These are phyloP conservation scores for Curvularia verruculosa DNA, from an alignment of 2,329 filamentous ascomycete genomes.

Conservation along the genomic window DNA sequence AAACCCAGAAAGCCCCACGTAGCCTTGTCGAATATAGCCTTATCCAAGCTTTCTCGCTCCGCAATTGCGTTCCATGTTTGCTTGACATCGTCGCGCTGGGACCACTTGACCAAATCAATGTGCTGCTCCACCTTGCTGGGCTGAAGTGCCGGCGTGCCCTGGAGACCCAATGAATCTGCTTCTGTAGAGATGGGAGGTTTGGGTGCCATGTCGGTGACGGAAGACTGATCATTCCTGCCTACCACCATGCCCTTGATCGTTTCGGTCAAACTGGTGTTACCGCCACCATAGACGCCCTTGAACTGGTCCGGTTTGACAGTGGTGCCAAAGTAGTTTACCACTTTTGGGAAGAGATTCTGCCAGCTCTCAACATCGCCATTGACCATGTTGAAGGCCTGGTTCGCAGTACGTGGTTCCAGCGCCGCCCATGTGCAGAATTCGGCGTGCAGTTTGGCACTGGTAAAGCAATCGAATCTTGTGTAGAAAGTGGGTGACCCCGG, in stretches of 20 bases:
- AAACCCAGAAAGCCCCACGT: slow-evolving; percentile 55
- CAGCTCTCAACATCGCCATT: slow-evolving; percentile 53
- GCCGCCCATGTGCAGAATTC: slow-evolving; percentile 44
- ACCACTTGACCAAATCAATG: slow-evolving; percentile 53
- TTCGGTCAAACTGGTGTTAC: slow-evolving; percentile 23
- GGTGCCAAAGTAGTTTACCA: slow-evolving; percentile 47
- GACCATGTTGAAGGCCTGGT: slow-evolving; percentile 53
- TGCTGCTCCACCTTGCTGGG: slow-evolving; percentile 46
- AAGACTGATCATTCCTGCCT: background rate
- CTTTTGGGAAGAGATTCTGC: slow-evolving; percentile 53
- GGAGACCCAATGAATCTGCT: slow-evolving; percentile 21
- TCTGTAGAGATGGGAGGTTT: slow-evolving; percentile 23
- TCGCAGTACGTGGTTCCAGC: slow-evolving; percentile 40
- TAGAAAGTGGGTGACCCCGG: slow-evolving; percentile 40
- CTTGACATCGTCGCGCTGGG: slow-evolving; percentile 47
- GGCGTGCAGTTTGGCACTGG: slow-evolving; percentile 32
- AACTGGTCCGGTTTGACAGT: slow-evolving; percentile 41
- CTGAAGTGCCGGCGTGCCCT: slow-evolving; percentile 10
- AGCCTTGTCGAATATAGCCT: slow-evolving; percentile 51
- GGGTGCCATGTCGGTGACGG: background rate
- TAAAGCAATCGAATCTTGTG: slow-evolving; percentile 40
- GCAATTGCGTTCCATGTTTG: slow-evolving; percentile 49
- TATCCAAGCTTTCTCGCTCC: slow-evolving; percentile 45
- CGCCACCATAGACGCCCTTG: background rate
- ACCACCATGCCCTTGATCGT: background rate